phyloP scores from a whole-genome alignment of 2,329 filamentous ascomycete species.

The Hansfordia pulvinata region DNA sequence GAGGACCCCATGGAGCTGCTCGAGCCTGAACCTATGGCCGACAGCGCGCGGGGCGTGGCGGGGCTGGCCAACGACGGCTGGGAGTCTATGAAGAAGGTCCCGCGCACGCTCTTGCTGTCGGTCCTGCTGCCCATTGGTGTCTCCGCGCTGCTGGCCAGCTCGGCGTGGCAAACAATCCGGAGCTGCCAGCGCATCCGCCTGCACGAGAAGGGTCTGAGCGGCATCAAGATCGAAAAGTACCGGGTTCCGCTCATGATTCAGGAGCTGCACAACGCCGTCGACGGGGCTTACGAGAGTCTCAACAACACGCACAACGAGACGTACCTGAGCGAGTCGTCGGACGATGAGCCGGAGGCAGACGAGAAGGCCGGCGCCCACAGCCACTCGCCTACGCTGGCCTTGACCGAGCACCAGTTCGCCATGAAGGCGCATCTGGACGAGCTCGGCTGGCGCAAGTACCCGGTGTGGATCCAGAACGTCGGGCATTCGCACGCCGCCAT shows the following conservation, averaged over 20 bases:
- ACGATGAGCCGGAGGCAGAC: conserved; percentile 32
- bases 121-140: conserved; percentile 64
- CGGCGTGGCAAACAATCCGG: conserved; percentile 61
- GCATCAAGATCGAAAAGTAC: conserved; percentile 56
- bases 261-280: conserved; percentile 61
- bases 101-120: conserved; percentile 49
- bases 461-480: conserved; percentile 62
- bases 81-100: conserved; percentile 35
- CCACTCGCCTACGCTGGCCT: conserved; percentile 52
- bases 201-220: conserved; percentile 59
- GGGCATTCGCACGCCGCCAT: conserved; percentile 84
- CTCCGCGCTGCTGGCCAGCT: conserved; percentile 60
- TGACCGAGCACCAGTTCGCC: conserved; percentile 68
- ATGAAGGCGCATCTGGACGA: conserved; percentile 69
- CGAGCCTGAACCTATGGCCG: conserved; percentile 16
- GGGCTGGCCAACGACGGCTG: conserved; percentile 17
- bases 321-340: conserved; percentile 52
- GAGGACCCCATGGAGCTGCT: conserved; percentile 42
- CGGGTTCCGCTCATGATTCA: conserved; percentile 64
- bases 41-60: conserved; percentile 20
- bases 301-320: conserved; percentile 57
- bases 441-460: conserved; percentile 51
- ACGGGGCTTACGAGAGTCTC: conserved; percentile 63
- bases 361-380: conserved; percentile 17
- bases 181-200: conserved; percentile 62